Evolutionary conservation across 2,329 filamentous ascomycete species (phyloP).

Genomic region (Pestalotiopsis fici): DNA sequence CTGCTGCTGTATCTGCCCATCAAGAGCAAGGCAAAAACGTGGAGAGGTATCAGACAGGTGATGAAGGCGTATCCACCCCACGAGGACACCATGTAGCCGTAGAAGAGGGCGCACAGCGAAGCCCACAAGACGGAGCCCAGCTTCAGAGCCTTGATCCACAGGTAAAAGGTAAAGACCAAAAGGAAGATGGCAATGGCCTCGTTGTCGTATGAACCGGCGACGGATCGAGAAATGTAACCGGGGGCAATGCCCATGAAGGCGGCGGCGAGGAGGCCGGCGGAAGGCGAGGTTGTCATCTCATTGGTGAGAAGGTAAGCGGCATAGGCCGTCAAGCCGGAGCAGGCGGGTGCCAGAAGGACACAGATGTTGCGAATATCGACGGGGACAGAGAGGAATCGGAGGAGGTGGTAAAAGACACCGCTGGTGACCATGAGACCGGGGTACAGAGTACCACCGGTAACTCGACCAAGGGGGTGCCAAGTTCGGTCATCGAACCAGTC

Average conservation of each 20-base stretch:
- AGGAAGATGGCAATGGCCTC: constrained; percentile 99
- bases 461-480: constrained; percentile 98
- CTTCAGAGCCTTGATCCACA: constrained; percentile 99
- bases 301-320: constrained; percentile 94
- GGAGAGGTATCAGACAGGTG: constrained; percentile 92
- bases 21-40: constrained; percentile 89
- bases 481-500: constrained; percentile 99
- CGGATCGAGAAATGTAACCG: constrained; percentile 96
- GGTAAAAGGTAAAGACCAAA: constrained; percentile 95
- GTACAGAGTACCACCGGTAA: constrained; percentile 98
- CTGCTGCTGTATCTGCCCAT: constrained; percentile 97
- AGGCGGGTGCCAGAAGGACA: constrained; percentile 90
- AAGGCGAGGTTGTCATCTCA: constrained; percentile 95
- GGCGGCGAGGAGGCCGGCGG: constrained; percentile 91
- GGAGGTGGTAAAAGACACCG: constrained; percentile 91
- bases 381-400: constrained; percentile 84
- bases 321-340: constrained; percentile 90
- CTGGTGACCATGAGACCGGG: constrained; percentile 99
- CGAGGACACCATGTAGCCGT: constrained; percentile 99
- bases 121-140: constrained; percentile 96
- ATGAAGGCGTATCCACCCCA: constrained; percentile 99
- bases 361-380: constrained; percentile 99
- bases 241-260: constrained; percentile 97
- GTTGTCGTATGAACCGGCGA: constrained; percentile 98
- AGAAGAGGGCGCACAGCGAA: constrained; percentile 90